phyloP scores from a whole-genome alignment of 805 yeast genomes.

The Barnettozyma californica region DNA sequence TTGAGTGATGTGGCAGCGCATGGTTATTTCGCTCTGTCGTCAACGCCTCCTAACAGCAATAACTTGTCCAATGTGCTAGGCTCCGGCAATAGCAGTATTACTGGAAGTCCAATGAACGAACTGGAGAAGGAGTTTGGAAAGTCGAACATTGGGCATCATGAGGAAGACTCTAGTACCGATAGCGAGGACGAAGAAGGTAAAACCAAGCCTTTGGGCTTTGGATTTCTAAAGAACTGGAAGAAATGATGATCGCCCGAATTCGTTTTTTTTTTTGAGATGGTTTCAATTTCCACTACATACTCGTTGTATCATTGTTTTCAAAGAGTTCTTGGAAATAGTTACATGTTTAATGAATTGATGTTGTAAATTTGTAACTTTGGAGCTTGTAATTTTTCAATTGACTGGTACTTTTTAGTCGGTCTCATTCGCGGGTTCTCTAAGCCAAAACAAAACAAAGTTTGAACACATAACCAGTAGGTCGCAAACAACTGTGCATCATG shows the following conservation, averaged over 20 bases:
- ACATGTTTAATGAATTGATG: not conserved
- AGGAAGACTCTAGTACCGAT: slow-evolving; percentile 2
- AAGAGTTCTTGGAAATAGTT: not conserved
- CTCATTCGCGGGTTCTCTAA: not conserved
- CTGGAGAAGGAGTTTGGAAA: slow-evolving; percentile 17
- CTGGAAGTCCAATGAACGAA: slow-evolving; percentile 11
- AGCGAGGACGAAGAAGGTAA: slow-evolving; percentile 2
- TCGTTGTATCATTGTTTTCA: not conserved
- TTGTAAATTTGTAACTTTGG: not conserved
- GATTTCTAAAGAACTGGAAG: slow-evolving; percentile 23
- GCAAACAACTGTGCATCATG: not conserved
- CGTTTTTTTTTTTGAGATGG: not conserved
- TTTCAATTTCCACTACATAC: not conserved
- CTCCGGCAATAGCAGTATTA: not conserved
- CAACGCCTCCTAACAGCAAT: slow-evolving; percentile 12
- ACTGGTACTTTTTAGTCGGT: too few relatives aligned
- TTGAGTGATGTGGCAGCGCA: slow-evolving; percentile 47
- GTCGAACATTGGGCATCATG: slow-evolving; percentile 10
- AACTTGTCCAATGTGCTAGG: slow-evolving; percentile 8
- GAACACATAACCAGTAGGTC: not conserved
- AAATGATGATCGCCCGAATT: slow-evolving; percentile 3
- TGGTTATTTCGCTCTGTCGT: slow-evolving; percentile 28
- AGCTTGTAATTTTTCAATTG: not conserved
- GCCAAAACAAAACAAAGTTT: not conserved
- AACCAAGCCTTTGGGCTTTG: slow-evolving; percentile 1